Base-by-base conservation (phyloP, 352 stramenopile species). In the Pythium oligandrum region DNA sequence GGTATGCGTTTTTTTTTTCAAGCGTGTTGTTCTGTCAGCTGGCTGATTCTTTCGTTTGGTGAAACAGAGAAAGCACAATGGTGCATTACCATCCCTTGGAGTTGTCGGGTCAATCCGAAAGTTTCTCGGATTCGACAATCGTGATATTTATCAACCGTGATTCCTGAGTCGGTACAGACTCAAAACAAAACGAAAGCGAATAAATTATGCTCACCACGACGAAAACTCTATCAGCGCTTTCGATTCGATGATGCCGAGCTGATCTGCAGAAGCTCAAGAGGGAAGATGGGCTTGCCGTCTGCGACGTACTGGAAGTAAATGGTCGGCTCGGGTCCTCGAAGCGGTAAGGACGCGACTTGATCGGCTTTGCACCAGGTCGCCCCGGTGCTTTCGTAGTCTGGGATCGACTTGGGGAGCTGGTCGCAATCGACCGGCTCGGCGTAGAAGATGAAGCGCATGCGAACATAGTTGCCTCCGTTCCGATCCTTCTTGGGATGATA, bases 371-470 rank as follows among this genome's bases (percentile, higher is more conserved):
- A 90, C 83, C 83, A 94, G 40, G 82, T 87, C 11, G 83, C 83
- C 4, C 83, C 83, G 9, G 74, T 80, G 44, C 83, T 94, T 60
- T 94, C 83, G 45, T 92, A 94, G 49, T 94, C 81, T n/a, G 83
- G 83, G 50, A 94, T 92, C 4, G 81, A 92, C 57, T 94, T 94
- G 9, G 83, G 83, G 6, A 79, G 69, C 53, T 92, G 81, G 47
- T 88, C 73, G 45, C 72, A 83, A 57, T 94, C 71, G 32, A 91
- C 12, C 9, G 83, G 83, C 54, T 92, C 82, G 34, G 79, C 83
- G 52, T 86, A 85, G 53, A 91, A 92, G 40, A 94, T 76, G 57
- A 94, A 91, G 36, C 83, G 83, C 83, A 94, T 91, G 52, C 83
- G 80, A 34, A 93, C 83, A 40, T 93, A 93, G 47, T 84, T 69